A percentile compares a stretch with the other conserved stretches of the same genome.
Conservation (phyloP, 352 stramenopile genomes). For the Thraustochytrium striatum region DNA sequence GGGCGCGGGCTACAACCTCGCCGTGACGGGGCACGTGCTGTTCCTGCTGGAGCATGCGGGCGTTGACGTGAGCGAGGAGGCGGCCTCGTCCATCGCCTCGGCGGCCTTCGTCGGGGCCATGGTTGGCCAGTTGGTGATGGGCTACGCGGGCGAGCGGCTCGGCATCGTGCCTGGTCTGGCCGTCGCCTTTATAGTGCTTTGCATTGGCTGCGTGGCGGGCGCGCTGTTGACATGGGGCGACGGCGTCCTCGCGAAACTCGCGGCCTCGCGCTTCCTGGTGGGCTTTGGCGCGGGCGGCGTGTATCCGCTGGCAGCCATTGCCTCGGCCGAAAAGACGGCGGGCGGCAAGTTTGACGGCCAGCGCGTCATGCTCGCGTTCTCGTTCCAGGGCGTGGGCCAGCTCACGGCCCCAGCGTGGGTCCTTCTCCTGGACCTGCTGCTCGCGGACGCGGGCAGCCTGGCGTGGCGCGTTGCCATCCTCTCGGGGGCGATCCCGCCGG, state of each 20-base stretch:
- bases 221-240: constrained; percentile 64
- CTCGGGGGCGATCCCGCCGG: constrained; percentile 18
- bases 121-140: constrained; percentile 63
- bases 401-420: constrained; percentile 60
- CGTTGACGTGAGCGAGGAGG: constrained; percentile 61
- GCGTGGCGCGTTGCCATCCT: constrained; percentile 40
- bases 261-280: constrained; percentile 66
- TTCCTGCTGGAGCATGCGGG: constrained; percentile 61
- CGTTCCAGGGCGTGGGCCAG: constrained; percentile 59
- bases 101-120: constrained; percentile 72
- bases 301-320: constrained; percentile 71
- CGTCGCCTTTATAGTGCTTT: constrained; percentile 67
- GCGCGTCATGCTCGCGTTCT: constrained; percentile 60
- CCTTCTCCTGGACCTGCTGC: constrained; percentile 60
- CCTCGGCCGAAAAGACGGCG: constrained; percentile 62
- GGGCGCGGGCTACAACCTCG: constrained; percentile 63
- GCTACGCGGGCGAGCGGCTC: constrained; percentile 68
- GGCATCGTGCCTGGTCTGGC: constrained; percentile 63
- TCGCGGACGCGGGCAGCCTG: constrained; percentile 59
- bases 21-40: constrained; percentile 66
- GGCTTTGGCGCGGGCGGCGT: constrained; percentile 71
- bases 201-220: constrained; percentile 62
- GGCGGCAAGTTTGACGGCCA: constrained; percentile 60
- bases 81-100: constrained; percentile 66
- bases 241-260: constrained; percentile 65